phyloP scores from a whole-genome alignment of 2,329 filamentous ascomycete genomes.

The Diaporthe amygdali region DNA sequence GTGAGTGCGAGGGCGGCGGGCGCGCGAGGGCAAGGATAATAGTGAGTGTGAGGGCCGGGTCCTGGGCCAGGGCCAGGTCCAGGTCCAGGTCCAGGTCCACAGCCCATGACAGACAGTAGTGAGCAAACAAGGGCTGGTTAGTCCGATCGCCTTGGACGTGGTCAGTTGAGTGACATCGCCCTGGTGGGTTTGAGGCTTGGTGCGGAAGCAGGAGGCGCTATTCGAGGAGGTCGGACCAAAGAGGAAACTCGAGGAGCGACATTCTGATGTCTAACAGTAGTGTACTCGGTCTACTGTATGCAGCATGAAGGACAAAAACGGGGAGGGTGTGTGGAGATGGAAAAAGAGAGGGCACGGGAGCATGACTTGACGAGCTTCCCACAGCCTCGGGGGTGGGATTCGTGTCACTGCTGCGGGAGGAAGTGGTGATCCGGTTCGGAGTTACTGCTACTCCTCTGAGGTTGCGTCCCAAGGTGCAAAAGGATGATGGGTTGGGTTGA shows the following conservation, averaged over 20 bases:
- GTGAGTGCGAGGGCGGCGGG: neutral
- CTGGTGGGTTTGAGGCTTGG: neutral
- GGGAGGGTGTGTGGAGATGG: too few species aligned
- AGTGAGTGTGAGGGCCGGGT: neutral
- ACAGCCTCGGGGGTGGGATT: neutral
- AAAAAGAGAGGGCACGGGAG: neutral
- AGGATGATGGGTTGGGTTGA: neutral
- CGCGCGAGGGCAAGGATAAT: neutral
- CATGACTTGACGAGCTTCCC: neutral
- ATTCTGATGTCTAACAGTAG: slow-evolving; percentile 1
- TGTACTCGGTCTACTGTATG: neutral
- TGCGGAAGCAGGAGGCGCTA: neutral
- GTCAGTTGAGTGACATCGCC: slow-evolving; percentile 19
- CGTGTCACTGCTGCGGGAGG: neutral
- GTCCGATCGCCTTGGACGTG: neutral
- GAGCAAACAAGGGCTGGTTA: neutral
- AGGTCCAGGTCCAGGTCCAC: neutral
- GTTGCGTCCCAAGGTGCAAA: neutral
- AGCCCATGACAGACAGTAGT: too few species aligned
- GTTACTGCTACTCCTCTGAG: slow-evolving; percentile 2
- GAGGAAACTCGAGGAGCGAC: slow-evolving; percentile 6
- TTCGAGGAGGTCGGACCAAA: neutral
- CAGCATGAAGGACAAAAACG: neutral
- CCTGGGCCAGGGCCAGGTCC: neutral
- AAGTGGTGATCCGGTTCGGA: slow-evolving; percentile 1